These are phyloP conservation scores for Candida dubliniensis DNA, from an alignment of 1,139 yeast genomes.

Conservation along the genomic window DNA sequence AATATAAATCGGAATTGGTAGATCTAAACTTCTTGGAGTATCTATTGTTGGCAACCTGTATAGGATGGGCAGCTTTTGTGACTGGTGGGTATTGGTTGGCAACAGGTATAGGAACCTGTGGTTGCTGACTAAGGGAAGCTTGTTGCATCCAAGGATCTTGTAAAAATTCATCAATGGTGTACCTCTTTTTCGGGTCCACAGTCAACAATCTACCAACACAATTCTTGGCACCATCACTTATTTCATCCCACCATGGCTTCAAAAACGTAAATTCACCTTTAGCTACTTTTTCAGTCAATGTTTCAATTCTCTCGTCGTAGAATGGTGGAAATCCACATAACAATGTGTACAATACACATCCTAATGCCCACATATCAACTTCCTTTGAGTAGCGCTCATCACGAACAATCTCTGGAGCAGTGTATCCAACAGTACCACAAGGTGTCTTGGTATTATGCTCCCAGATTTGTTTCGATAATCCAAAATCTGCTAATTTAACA, in stretches of 20 bases:
- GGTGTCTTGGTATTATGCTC: conserved; percentile 61
- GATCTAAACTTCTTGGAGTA: conserved; percentile 27
- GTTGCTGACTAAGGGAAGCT: conserved; percentile 10
- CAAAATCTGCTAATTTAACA: conserved; percentile 59
- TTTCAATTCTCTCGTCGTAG: conserved; percentile 57
- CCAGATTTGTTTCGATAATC: conserved; percentile 57
- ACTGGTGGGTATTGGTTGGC: conserved; percentile 3
- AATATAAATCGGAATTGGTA: conserved; percentile 40
- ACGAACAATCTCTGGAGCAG: conserved; percentile 61
- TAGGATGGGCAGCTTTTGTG: conserved; percentile 23
- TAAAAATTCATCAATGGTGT: conserved; percentile 74
- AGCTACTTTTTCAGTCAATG: conserved; percentile 59
- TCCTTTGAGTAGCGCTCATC: conserved; percentile 60
- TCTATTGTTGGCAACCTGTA: conserved; percentile 19
- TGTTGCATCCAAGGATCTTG: conserved; percentile 79
- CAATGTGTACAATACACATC: conserved; percentile 60
- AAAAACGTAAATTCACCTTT: conserved; percentile 57
- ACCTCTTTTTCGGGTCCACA: conserved; percentile 77
- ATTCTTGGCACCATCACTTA: conserved; percentile 52
- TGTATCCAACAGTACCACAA: conserved; percentile 64
- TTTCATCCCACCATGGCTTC: conserved; percentile 67
- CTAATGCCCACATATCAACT: conserved; percentile 66
- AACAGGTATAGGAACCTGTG: conserved; percentile 6
- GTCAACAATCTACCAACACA: conserved; percentile 76
- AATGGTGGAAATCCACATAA: conserved; percentile 66